Evolutionary conservation across 371 early-diverging fungal species (phyloP).

Genomic region (Furculomyces boomerangus): DNA sequence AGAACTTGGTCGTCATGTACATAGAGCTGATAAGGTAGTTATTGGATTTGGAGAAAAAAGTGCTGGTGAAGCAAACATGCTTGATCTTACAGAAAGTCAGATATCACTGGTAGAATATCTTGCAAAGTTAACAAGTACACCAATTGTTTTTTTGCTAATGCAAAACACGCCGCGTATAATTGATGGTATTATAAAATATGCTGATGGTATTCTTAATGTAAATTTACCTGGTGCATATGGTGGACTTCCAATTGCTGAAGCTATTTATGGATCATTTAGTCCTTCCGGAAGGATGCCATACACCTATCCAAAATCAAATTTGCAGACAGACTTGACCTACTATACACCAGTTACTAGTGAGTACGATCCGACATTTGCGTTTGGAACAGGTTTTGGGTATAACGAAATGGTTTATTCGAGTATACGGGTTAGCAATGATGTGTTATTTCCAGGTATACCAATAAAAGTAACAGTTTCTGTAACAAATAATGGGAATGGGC

Average conservation of each 20-base stretch:
- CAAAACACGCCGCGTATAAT: slow-evolving; percentile 39
- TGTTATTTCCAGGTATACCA: slow-evolving; percentile 4
- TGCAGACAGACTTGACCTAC: slow-evolving; percentile 15
- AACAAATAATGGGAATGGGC: slow-evolving; percentile 27
- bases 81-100: slow-evolving; percentile 30
- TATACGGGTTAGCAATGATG: slow-evolving; percentile 10
- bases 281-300: slow-evolving; percentile 33
- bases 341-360: slow-evolving; percentile 9
- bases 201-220: slow-evolving; percentile 30
- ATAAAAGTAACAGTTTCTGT: slow-evolving; percentile 24
- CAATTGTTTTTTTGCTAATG: slow-evolving; percentile 31
- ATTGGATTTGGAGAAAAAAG: slow-evolving; percentile 17
- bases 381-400: slow-evolving; percentile 43
- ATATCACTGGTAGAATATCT: slow-evolving; percentile 21
- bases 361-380: slow-evolving; percentile 32
- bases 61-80: slow-evolving; percentile 32
- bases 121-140: slow-evolving; percentile 16
- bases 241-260: slow-evolving; percentile 32
- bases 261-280: slow-evolving; percentile 29
- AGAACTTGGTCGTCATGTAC: slow-evolving; percentile 11
- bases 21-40: slow-evolving; percentile 14
- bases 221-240: slow-evolving; percentile 46
- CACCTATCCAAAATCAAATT: slow-evolving; percentile 32
- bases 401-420: slow-evolving; percentile 28
- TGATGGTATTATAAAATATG: slow-evolving; percentile 19